Base-by-base conservation (phyloP, 2,329 filamentous ascomycete genomes). In the Talaromyces islandicus region DNA sequence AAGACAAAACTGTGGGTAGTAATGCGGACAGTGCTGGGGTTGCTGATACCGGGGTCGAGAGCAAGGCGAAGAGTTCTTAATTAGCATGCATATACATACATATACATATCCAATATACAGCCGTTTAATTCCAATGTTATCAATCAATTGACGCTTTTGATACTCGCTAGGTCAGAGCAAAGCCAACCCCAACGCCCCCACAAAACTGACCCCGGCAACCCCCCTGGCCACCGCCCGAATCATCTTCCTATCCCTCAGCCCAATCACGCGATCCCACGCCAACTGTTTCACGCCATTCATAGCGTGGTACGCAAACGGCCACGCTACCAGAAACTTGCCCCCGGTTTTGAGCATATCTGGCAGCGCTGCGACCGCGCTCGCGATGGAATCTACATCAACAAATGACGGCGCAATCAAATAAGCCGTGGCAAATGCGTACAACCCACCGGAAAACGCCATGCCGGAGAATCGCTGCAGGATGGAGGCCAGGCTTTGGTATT, bases 391-490 rank as follows among this genome's bases (percentile, higher is more conserved):
- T 5, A 55, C 46, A 17, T 61, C 51, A 19, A 61, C 57, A 5
- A 90, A 73, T 70, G 89, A 84, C 4, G 92, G 92, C 0, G 91
- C 87, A 64, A 84, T 84, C 64, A 96, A 87, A 82, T 97, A 97
- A 58, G 88, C 85, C 66, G 86, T 77, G 64, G 88, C 87, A 80
- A 91, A 96, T 73, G 85, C 75, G 83, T 97, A 97, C 64, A 96
- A 82, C 54, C 81, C 77, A 65, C 88, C 90, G 62, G 87, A 88
- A 66, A 96, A 83, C 62, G 83, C 76, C 70, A 83, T 78, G 69
- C 91, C 92, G n/a, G 91, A 93, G 79, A 96, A 86, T 70, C 92
- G 91, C 80, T 92, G 90, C 78, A 90, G 83, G 60, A 82, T 86
- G 67, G 86, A 87, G 66, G 83, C 82, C 75, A 90, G 87, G 88